Evolutionary conservation across 2,329 filamentous ascomycete species (phyloP), one percentile per base, ranked within the genome.

Genomic region (Colletotrichum sp.): DNA sequence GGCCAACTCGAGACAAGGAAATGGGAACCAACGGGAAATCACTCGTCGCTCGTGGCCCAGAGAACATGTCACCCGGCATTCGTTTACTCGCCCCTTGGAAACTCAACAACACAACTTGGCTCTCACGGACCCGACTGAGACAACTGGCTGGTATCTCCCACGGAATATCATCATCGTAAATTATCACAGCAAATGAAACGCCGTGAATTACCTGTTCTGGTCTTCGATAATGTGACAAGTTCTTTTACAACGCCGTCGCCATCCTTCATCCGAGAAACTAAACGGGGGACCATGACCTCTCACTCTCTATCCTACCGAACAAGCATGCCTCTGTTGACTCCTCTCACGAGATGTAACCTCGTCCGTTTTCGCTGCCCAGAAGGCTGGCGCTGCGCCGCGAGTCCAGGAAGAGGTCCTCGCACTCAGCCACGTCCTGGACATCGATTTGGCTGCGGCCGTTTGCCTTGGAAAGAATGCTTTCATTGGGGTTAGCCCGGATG

Each of bases 401-500:
- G 85, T 97, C 95, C 79, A 96, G 91, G 88, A 97, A 96, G 66
- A 97, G 87, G 81, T 95, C 94, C 84, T 96, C 94, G 83, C 94
- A 96, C 86, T 97, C 95, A 18, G 90, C 91, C 78, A 97, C 92
- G 84, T 96, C 95, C 81, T 92, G 90, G 72, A 94, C 87, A 81
- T 96, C 94, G 81, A 96, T 96, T 82, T 95, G 93, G 77, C 89
- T 90, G 81, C 93, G 92, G 75, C 94, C 94, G 83, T 94, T 95
- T 82, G 97, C 95, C 83, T 95, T 94, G 75, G 96, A 95, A 81
- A 98, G 90, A 85, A 98, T 98, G 85, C 94, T 93, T 78, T 82
- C 77, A 79, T 83, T 80, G 81, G 73, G 79, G 75, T 79, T 80
- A 76, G 81, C 84, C 78, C 48, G 74, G 78, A 76, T 81, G 81